These are phyloP conservation scores for Colletotrichum tabaci DNA, from an alignment of 2,329 filamentous ascomycete species.

Conservation along the genomic window DNA sequence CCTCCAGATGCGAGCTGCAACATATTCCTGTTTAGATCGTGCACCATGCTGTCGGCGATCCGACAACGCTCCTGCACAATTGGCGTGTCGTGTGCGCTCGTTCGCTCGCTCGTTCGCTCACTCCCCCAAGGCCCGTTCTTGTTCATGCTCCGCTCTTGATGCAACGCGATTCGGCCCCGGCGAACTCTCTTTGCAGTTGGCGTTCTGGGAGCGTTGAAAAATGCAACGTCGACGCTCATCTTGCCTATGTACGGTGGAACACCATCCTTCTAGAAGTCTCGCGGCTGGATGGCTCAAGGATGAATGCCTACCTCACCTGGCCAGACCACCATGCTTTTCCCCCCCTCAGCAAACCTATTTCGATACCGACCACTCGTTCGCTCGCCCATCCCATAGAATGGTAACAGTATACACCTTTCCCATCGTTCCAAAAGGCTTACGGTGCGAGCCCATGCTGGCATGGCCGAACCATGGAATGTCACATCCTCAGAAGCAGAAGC, in stretches of 20 bases:
- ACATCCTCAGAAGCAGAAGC: conserved; percentile 6
- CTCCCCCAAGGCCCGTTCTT: not conserved
- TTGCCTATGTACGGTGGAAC: conserved; percentile 4
- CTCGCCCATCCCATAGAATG: not conserved
- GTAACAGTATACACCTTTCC: not conserved
- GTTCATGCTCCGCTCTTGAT: conserved; percentile 20
- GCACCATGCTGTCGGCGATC: conserved; percentile 17
- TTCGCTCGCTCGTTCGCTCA: not conserved
- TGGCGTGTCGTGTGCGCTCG: too few relatives aligned
- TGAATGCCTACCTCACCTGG: not conserved
- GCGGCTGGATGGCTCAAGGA: not conserved
- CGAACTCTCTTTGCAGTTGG: conserved; percentile 15
- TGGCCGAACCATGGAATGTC: conserved; percentile 4
- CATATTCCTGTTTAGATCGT: conserved; percentile 13
- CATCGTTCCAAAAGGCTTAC: not conserved
- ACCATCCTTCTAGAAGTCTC: conserved; percentile 35
- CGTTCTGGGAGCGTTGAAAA: conserved; percentile 21
- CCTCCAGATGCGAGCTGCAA: not conserved
- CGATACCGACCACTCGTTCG: not conserved
- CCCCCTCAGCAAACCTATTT: not conserved
- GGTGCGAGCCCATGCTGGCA: not conserved
- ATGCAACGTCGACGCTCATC: conserved; percentile 25
- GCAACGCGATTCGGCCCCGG: conserved; percentile 21
- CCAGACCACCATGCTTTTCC: not conserved
- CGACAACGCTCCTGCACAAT: conserved; percentile 22